Conservation (phyloP, 805 yeast species). For the Pichia scutulata region DNA sequence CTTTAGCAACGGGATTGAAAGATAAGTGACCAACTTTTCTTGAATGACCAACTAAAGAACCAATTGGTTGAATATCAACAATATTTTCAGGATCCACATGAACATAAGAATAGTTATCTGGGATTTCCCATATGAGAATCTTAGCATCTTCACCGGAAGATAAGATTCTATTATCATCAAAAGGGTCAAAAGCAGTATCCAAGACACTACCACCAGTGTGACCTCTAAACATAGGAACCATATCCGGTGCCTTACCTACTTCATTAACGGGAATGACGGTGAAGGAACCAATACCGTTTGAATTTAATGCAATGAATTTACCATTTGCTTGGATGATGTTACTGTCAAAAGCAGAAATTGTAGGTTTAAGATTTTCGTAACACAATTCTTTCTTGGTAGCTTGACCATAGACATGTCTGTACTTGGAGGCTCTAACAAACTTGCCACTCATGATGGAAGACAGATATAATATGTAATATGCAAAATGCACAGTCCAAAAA, state of each 20-base stretch:
- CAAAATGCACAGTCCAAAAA: too few relatives aligned
- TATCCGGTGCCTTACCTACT: conserved; percentile 89
- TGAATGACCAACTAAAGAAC: conserved; percentile 73
- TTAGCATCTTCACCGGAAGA: conserved; percentile 78
- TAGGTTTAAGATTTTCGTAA: conserved; percentile 67
- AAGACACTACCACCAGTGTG: conserved; percentile 93
- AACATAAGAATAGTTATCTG: conserved; percentile 68
- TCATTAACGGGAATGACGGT: conserved; percentile 84
- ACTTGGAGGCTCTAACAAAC: conserved; percentile 94
- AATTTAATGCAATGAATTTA: conserved; percentile 71
- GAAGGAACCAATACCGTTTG: conserved; percentile 97
- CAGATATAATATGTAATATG: too few relatives aligned
- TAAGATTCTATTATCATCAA: conserved; percentile 64
- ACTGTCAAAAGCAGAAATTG: conserved; percentile 95
- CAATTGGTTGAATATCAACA: conserved; percentile 62
- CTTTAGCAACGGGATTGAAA: conserved; percentile 82
- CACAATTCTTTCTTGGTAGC: conserved; percentile 63
- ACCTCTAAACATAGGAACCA: conserved; percentile 89
- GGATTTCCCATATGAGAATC: conserved; percentile 82
- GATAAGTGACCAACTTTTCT: conserved; percentile 90
- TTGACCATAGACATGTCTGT: conserved; percentile 94
- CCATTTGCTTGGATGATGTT: conserved; percentile 84
- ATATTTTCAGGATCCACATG: conserved; percentile 45
- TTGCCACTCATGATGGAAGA: conserved; percentile 50
- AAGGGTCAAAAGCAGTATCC: conserved; percentile 95